Evolutionary conservation across 805 yeast genomes (phyloP).

Genomic region (Barnettozyma vustinii): DNA sequence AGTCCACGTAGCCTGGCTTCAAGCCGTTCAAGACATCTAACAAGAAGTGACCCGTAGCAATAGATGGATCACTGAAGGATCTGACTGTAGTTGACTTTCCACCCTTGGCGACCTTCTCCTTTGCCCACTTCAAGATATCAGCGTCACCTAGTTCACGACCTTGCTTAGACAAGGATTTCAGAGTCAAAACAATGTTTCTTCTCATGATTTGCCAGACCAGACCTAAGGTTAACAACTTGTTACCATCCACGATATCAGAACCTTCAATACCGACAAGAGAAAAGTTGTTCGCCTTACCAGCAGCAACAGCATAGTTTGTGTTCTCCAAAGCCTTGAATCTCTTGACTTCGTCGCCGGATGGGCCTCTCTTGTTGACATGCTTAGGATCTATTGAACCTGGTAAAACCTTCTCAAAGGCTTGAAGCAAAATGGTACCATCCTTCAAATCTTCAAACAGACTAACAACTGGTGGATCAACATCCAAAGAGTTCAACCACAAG

Average conservation of each 20-base stretch:
- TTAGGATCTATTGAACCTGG: constrained; percentile 84
- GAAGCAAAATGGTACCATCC: constrained; percentile 83
- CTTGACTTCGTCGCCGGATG: constrained; percentile 65
- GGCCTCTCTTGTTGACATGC: constrained; percentile 81
- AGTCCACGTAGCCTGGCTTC: constrained; percentile 97
- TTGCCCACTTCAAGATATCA: constrained; percentile 94
- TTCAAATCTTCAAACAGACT: constrained; percentile 89
- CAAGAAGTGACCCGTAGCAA: constrained; percentile 75
- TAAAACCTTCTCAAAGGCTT: constrained; percentile 92
- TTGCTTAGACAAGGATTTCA: constrained; percentile 56
- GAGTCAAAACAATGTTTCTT: constrained; percentile 83
- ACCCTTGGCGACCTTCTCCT: constrained; percentile 76
- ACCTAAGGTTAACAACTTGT: constrained; percentile 81
- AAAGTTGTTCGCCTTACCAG: constrained; percentile 88
- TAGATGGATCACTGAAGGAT: constrained; percentile 76
- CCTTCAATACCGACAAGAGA: constrained; percentile 98
- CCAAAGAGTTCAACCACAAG: constrained; percentile 92
- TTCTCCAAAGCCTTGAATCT: constrained; percentile 95
- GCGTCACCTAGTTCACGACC: constrained; percentile 76
- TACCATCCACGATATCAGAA: constrained; percentile 93
- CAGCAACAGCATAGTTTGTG: constrained; percentile 96
- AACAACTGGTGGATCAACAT: constrained; percentile 92
- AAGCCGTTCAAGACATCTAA: constrained; percentile 88
- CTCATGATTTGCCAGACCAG: constrained; percentile 99
- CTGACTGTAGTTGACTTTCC: constrained; percentile 71